phyloP scores from a whole-genome alignment of 192 early-diverging fungal genomes.

The Jimgerdemannia flammicorona region DNA sequence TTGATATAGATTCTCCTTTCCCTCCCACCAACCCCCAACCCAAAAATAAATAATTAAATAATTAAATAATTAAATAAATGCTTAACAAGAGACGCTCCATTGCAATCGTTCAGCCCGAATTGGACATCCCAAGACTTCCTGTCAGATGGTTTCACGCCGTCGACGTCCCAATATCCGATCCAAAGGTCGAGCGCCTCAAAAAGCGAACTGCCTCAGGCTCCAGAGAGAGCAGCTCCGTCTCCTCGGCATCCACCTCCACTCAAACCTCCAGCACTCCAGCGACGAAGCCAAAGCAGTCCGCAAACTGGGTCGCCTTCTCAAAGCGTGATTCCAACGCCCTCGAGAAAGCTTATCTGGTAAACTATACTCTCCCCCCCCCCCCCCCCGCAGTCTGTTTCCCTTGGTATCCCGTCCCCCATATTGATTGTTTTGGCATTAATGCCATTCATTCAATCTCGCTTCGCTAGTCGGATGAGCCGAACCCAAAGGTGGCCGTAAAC shows the following conservation, averaged over 20 bases:
- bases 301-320: conserved; percentile 52
- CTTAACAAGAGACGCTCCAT: not conserved
- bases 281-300: conserved; percentile 30
- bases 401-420: not conserved
- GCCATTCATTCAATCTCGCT: no score
- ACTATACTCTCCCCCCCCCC: not conserved
- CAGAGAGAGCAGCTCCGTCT: conserved; percentile 7
- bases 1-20: not conserved
- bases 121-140: not conserved
- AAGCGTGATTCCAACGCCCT: conserved; percentile 53
- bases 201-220: conserved; percentile 7
- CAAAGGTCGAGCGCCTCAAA: conserved; percentile 8
- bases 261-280: conserved; percentile 28
- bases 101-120: not conserved
- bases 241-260: conserved; percentile 21
- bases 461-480: conserved; percentile 22
- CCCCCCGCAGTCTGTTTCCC: not conserved
- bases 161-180: conserved; percentile 31
- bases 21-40: no score
- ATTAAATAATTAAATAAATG: not conserved
- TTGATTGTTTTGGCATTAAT: not conserved
- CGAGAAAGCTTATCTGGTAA: conserved; percentile 47
- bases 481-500: conserved; percentile 58
- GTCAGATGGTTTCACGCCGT: conserved; percentile 45
- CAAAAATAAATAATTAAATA: no score